phyloP scores from a whole-genome alignment of 495 filamentous ascomycete genomes.

The Penicillium coprophilum region DNA sequence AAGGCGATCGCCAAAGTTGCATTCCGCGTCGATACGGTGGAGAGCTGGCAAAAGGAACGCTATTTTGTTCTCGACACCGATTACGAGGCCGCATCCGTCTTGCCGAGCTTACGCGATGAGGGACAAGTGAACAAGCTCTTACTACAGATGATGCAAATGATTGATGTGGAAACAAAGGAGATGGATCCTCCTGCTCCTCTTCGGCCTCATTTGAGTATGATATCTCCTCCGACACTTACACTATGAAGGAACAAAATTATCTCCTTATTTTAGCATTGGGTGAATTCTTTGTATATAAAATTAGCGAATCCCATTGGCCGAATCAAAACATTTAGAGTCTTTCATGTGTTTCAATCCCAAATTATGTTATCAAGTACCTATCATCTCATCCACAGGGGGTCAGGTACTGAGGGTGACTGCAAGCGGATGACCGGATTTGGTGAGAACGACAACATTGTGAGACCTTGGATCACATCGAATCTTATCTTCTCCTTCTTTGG shows the following conservation, averaged over 20 bases:
- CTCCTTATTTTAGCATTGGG: conserved; percentile 5
- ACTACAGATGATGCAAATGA: conserved; percentile 37
- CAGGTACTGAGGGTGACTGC: conserved; percentile 9
- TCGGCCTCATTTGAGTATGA: conserved; percentile 12
- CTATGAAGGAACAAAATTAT: conserved; percentile 1
- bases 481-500: not conserved
- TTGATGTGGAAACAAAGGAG: conserved; percentile 32
- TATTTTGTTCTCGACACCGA: conserved; percentile 43
- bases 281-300: conserved; percentile 4
- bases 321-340: not conserved
- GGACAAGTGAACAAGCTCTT: conserved; percentile 33
- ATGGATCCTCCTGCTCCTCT: conserved; percentile 29
- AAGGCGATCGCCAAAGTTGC: conserved; percentile 43
- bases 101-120: conserved; percentile 33
- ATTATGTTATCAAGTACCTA: not conserved
- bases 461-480: not conserved
- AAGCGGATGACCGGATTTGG: conserved; percentile 34
- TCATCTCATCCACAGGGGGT: not conserved
- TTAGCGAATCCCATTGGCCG: conserved; percentile 2
- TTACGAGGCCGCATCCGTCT: conserved; percentile 44
- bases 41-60: conserved; percentile 36
- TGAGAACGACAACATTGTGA: not conserved
- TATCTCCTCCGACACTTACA: conserved; percentile 6
- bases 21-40: conserved; percentile 38
- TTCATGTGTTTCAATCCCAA: not conserved